Base-by-base conservation (phyloP, 2,329 filamentous ascomycete species). In the Shiraia bambusicola region DNA sequence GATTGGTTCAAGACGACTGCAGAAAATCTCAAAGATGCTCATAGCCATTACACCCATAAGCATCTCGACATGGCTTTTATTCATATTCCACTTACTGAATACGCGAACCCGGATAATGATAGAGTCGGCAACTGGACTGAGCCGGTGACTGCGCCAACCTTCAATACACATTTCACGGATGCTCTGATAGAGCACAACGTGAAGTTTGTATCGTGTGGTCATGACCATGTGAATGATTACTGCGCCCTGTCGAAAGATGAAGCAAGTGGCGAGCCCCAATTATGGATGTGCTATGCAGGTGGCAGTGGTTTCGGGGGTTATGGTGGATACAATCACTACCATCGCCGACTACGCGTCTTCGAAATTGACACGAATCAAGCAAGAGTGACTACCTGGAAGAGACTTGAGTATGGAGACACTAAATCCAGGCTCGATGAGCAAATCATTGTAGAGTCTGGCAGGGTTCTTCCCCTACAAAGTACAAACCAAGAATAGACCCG, bases 261-360 rank as follows among this genome's bases (percentile, higher is more conserved):
- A 1, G 68, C 74, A 3, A 69, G 59, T 0, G 56, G 58, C 28
- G 58, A 73, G 25, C 68, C 75, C 22, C 72, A 85, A 22, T 73
- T 97, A 2, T 98, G 93, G 93, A 95, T 98, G 91, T 98, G 93
- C 74, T 97, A 97, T 69, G 92, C 84, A 7, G 93, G 93, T 24
- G 93, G 87, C 17, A 82, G 84, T 19, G 93, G 93, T 1, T 95
- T 98, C 58, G 93, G 93, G 40, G 93, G 93, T 0, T 98, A 98
- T 65, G 93, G 87, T 14, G 91, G 92, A 5, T 97, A 96, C 65
- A 84, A 84, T 29, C 86, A 86, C 3, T 97, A 87, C 65, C 79
- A 91, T 59, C 86, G 93, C 17, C 83, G 90, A 22, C 78, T 96
- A 38, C 81, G 93, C 34, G 79, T 98, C 30, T 98, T 93, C 64